Evolutionary conservation across 495 filamentous ascomycete genomes (phyloP).

Genomic region (Niebla homalea): DNA sequence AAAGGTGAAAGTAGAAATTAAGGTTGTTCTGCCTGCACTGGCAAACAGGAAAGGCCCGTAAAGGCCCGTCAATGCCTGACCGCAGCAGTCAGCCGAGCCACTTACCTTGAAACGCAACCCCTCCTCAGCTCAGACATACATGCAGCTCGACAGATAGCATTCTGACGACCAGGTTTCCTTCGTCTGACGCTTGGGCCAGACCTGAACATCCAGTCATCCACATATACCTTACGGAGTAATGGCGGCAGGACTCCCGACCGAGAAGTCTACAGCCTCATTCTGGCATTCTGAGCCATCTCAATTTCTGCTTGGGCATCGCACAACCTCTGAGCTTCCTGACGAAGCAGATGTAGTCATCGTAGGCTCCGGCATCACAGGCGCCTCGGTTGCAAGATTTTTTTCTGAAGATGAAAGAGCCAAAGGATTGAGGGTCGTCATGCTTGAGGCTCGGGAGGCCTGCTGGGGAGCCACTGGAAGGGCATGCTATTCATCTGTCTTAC

Average conservation of each 20-base stretch:
- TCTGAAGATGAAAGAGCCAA: conserved; percentile 27
- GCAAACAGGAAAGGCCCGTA: too few species aligned
- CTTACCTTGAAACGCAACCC: too few species aligned
- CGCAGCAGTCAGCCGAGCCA: too few species aligned
- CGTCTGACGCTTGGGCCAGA: too few species aligned
- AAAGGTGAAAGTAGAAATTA: too few species aligned
- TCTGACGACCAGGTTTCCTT: too few species aligned
- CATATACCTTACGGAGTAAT: conserved; percentile 1
- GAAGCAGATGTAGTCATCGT: conserved; percentile 53
- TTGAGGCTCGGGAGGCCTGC: conserved; percentile 69
- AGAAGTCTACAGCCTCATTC: conserved; percentile 51
- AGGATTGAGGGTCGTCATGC: conserved; percentile 44
- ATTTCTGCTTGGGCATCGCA: conserved; percentile 43
- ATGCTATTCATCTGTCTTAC: not conserved
- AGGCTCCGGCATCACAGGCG: conserved; percentile 60
- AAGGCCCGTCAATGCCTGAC: too few species aligned
- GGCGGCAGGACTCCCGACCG: conserved; percentile 19
- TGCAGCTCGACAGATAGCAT: too few species aligned
- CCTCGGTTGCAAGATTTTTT: conserved; percentile 51
- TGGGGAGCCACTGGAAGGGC: conserved; percentile 65
- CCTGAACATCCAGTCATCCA: too few species aligned
- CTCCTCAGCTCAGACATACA: too few species aligned
- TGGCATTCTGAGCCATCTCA: conserved; percentile 51
- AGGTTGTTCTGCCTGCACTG: too few species aligned
- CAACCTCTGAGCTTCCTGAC: conserved; percentile 45